phyloP scores from a whole-genome alignment of 139 green algal species.

The Chlorella sp. region DNA sequence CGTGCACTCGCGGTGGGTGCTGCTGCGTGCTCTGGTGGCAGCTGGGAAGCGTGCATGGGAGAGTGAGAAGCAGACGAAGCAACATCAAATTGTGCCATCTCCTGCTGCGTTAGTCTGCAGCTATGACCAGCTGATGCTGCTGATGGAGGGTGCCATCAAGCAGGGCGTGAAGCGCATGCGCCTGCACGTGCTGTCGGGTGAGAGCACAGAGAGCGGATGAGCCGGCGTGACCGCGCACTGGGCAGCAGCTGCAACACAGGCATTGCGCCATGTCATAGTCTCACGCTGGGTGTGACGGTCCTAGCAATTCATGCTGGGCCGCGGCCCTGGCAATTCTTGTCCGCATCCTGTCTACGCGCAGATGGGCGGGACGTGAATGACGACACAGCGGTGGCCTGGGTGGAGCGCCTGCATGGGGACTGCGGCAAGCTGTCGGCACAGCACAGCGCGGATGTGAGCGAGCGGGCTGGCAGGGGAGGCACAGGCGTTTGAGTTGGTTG shows the following conservation, averaged over 20 bases:
- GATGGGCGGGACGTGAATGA: slow-evolving; percentile 77
- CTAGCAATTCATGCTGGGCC: too few relatives aligned
- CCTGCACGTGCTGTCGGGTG: slow-evolving; percentile 64
- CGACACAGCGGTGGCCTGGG: slow-evolving; percentile 57
- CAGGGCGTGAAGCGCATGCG: slow-evolving; percentile 68
- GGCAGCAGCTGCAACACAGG: too few relatives aligned
- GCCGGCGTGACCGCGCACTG: too few relatives aligned
- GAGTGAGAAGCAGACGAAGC: too few relatives aligned
- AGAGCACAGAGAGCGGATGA: neutral
- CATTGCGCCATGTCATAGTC: too few relatives aligned
- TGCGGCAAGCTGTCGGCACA: neutral
- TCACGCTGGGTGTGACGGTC: too few relatives aligned
- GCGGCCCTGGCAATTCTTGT: too few relatives aligned
- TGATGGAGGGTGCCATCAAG: slow-evolving; percentile 61
- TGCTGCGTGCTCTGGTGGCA: too few relatives aligned
- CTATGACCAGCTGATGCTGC: slow-evolving; percentile 72
- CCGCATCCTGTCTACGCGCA: neutral
- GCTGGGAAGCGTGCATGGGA: too few relatives aligned
- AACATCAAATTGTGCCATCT: too few relatives aligned
- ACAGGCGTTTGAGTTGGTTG: too few relatives aligned
- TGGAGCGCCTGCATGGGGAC: slow-evolving; percentile 55
- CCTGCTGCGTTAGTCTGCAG: neutral
- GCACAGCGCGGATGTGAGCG: slow-evolving; percentile 67
- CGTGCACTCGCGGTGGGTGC: slow-evolving; percentile 82
- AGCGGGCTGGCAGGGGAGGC: too few relatives aligned